Evolutionary conservation across 257 asterid species (phyloP).

Genomic region (Solanum lycopersicoides): DNA sequence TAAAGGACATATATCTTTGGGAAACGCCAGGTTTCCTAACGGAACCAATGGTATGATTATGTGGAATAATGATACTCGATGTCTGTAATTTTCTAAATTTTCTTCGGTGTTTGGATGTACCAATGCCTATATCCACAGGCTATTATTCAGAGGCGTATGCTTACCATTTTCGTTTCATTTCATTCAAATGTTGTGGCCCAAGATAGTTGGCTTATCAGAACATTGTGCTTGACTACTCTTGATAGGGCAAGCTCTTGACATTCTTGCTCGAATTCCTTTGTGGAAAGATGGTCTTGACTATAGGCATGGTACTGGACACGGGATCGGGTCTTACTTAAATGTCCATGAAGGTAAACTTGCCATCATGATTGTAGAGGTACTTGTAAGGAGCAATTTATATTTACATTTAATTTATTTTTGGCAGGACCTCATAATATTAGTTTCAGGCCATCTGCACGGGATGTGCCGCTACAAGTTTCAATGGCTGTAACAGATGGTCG

Average conservation of each 20-base stretch:
- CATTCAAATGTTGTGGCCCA: neutral
- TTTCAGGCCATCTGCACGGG: constrained; percentile 71
- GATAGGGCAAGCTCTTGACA: constrained; percentile 72
- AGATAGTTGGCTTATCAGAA: neutral
- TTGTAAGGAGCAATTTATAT: neutral
- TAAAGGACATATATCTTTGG: constrained; percentile 89
- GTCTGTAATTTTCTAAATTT: neutral
- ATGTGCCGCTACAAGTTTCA: constrained; percentile 67
- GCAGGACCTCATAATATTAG: constrained; percentile 93
- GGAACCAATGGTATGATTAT: constrained; percentile 72
- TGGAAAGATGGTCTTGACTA: constrained; percentile 97
- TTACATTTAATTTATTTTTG: neutral
- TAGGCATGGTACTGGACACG: constrained; percentile 98
- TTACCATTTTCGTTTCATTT: neutral
- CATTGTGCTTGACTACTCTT: constrained; percentile 3
- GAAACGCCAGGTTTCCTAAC: constrained; percentile 81
- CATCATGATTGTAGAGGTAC: neutral
- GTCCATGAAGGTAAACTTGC: constrained; percentile 78
- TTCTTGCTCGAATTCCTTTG: constrained; percentile 82
- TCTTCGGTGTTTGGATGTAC: neutral
- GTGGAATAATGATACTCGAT: neutral
- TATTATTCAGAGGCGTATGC: neutral
- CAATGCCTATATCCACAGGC: neutral
- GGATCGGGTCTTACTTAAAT: constrained; percentile 84
- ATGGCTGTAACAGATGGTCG: constrained; percentile 93